These are phyloP conservation scores for Malus hybrid DNA, from an alignment of 331 rosid species.

Conservation along the genomic window DNA sequence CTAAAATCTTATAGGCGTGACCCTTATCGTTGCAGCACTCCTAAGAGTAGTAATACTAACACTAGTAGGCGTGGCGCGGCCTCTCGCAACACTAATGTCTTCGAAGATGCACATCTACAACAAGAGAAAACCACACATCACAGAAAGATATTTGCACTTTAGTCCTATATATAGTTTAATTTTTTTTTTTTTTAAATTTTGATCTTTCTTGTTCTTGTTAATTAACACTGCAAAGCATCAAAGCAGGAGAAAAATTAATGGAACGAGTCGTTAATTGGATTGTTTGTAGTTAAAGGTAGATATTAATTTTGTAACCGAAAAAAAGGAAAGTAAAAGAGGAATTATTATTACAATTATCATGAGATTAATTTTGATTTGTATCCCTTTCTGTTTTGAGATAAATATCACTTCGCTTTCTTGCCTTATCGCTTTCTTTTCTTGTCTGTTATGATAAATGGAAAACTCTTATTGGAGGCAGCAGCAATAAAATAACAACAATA, in stretches of 20 bases:
- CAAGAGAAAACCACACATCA: neutral
- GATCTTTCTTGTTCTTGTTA: neutral
- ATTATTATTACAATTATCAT: neutral
- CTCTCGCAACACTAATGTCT: neutral
- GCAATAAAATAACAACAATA: neutral
- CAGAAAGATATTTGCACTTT: constrained; percentile 6
- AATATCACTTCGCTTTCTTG: neutral
- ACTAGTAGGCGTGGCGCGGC: neutral
- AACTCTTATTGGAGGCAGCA: neutral
- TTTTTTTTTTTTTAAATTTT: neutral
- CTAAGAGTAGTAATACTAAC: neutral
- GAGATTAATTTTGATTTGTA: neutral
- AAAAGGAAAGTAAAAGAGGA: neutral
- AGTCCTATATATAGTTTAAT: neutral
- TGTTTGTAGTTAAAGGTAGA: neutral
- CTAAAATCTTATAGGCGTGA: constrained; percentile 22
- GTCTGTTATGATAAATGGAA: neutral
- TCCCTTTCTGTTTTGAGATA: neutral
- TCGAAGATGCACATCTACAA: constrained; percentile 12
- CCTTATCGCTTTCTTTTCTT: neutral
- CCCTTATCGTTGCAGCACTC: constrained; percentile 14
- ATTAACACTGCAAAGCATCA: neutral
- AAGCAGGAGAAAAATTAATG: neutral
- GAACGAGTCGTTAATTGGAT: neutral
- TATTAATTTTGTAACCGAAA: neutral